Conservation (phyloP, 1,284 basidiomycete species). For the Ustilago tritici region DNA sequence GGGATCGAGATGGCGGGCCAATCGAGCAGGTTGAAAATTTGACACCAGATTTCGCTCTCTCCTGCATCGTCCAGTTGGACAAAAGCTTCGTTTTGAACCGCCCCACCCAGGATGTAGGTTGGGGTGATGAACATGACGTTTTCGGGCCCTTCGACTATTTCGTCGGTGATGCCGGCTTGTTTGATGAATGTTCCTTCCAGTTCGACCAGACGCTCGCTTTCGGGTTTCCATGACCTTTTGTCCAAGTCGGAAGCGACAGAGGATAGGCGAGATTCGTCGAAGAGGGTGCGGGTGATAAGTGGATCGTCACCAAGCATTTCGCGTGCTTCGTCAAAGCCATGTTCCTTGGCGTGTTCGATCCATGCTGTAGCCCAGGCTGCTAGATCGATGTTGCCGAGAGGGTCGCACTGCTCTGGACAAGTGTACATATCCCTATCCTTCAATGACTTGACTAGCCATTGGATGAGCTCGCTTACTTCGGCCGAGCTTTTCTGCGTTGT, state of each 20-base stretch:
- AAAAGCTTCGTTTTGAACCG: conserved; percentile 15
- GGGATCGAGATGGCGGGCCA: conserved; percentile 37
- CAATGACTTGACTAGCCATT: conserved; percentile 5
- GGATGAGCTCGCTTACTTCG: conserved; percentile 15
- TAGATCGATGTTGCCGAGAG: conserved; percentile 22
- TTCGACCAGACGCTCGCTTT: not conserved
- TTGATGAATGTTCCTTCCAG: conserved; percentile 11
- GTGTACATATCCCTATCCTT: not conserved
- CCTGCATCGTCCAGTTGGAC: conserved; percentile 19
- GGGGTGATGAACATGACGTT: conserved; percentile 38
- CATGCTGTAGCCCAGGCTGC: conserved; percentile 20
- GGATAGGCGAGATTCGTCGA: conserved; percentile 32
- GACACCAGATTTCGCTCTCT: conserved; percentile 37
- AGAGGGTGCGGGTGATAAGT: conserved; percentile 34
- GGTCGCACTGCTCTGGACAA: not conserved
- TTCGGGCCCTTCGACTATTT: not conserved
- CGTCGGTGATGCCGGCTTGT: conserved; percentile 9
- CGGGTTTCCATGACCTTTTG: conserved; percentile 13
- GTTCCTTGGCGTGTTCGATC: conserved; percentile 28
- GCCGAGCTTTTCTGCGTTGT: conserved; percentile 28
- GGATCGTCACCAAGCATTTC: conserved; percentile 40
- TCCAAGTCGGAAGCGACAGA: not conserved
- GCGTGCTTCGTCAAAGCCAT: conserved; percentile 35
- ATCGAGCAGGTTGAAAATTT: conserved; percentile 44
- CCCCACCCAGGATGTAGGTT: conserved; percentile 29